Evolutionary conservation across 2,329 filamentous ascomycete genomes (phyloP).

Genomic region (Pyricularia sp.): DNA sequence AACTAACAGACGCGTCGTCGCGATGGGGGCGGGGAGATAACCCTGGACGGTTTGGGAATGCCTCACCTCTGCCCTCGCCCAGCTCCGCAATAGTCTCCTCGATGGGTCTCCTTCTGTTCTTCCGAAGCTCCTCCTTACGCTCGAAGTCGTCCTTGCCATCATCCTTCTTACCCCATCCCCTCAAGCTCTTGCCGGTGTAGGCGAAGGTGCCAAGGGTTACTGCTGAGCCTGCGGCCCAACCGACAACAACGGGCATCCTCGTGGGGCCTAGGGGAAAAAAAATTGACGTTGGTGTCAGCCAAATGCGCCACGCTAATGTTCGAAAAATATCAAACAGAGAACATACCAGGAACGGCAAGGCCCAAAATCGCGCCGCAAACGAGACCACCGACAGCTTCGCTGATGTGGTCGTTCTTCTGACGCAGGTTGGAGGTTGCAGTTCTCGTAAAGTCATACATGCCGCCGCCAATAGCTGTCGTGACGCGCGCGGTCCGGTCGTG

Average conservation of each 20-base stretch:
- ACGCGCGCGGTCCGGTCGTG: constrained; percentile 6
- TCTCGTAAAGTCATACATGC: constrained; percentile 65
- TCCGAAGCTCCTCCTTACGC: constrained; percentile 61
- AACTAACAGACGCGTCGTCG: constrained; percentile 9
- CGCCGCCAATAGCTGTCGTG: constrained; percentile 52
- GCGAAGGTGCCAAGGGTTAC: constrained; percentile 50
- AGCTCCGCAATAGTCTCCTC: constrained; percentile 71
- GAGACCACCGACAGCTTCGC: constrained; percentile 64
- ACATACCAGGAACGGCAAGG: not conserved
- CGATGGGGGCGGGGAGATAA: not conserved
- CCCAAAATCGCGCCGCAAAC: constrained; percentile 61
- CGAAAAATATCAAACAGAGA: not conserved
- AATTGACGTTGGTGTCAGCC: not conserved
- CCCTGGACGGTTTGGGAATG: not conserved
- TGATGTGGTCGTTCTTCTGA: constrained; percentile 68
- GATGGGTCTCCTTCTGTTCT: constrained; percentile 58
- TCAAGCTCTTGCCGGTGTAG: constrained; percentile 51
- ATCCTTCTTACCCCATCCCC: constrained; percentile 27
- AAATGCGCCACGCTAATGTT: not conserved
- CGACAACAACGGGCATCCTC: constrained; percentile 57
- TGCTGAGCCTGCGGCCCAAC: constrained; percentile 47
- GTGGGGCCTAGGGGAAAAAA: not conserved
- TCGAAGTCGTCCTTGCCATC: constrained; percentile 51
- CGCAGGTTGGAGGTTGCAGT: constrained; percentile 72
- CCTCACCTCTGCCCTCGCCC: constrained; percentile 73